Evolutionary conservation across 768 basidiomycete species (phyloP).

Genomic region (Trametopsis cervina): DNA sequence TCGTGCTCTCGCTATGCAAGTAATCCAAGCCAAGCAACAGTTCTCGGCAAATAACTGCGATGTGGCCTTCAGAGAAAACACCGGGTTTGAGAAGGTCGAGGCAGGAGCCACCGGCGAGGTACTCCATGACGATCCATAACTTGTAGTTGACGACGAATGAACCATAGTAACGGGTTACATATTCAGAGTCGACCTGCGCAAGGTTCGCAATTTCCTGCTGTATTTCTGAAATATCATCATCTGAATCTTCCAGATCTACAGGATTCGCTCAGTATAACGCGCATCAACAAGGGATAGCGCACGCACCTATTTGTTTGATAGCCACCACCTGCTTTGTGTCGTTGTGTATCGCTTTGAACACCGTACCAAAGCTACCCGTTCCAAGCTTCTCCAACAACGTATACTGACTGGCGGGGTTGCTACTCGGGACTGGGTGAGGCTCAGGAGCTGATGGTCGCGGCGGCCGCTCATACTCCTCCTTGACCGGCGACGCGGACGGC

Average conservation of each 20-base stretch:
- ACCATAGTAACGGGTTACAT: conserved; percentile 94
- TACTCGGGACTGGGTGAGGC: conserved; percentile 65
- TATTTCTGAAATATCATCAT: conserved; percentile 98
- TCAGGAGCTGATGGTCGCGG: conserved; percentile 33
- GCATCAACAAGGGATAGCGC: background rate
- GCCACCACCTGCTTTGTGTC: conserved; percentile 93
- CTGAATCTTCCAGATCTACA: conserved; percentile 91
- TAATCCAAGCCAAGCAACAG: conserved; percentile 91
- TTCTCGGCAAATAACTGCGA: conserved; percentile 91
- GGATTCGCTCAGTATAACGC: background rate
- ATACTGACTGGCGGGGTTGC: conserved; percentile 85
- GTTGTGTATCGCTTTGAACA: conserved; percentile 96
- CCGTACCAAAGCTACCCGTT: conserved; percentile 92
- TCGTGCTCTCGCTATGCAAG: conserved; percentile 92
- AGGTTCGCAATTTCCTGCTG: conserved; percentile 98
- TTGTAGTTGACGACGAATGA: conserved; percentile 97
- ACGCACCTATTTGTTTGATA: conserved; percentile 93
- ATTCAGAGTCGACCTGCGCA: conserved; percentile 93
- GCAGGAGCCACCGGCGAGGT: conserved; percentile 97
- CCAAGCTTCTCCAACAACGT: conserved; percentile 94
- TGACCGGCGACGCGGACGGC: conserved; percentile 37
- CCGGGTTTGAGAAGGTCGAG: conserved; percentile 93
- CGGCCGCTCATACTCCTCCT: conserved; percentile 32
- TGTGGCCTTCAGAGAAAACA: conserved; percentile 85
- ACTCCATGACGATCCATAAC: conserved; percentile 99